Evolutionary conservation across 805 yeast species (phyloP).

Genomic region (Scheffersomyces stipitis): DNA sequence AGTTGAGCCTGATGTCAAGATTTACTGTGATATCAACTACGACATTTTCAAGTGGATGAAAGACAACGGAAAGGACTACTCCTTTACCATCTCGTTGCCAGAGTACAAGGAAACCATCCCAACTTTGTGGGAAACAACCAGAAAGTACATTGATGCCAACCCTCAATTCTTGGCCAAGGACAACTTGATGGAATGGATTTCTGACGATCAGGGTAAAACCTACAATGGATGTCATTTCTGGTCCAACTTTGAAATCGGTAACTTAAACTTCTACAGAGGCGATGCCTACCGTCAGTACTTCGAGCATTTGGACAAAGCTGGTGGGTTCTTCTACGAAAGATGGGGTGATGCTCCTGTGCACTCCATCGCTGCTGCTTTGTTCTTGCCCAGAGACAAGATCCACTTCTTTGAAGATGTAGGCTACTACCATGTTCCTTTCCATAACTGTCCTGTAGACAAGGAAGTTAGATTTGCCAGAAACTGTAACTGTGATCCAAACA

Average conservation of each 20-base stretch:
- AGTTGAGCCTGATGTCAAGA: conserved; percentile 82
- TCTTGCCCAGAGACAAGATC: conserved; percentile 65
- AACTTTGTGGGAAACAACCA: conserved; percentile 76
- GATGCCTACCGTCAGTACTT: conserved; percentile 72
- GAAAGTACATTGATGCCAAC: conserved; percentile 59
- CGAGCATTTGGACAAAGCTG: conserved; percentile 70
- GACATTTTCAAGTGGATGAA: conserved; percentile 86
- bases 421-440: conserved; percentile 79
- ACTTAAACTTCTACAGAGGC: conserved; percentile 70
- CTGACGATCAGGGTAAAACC: conserved; percentile 64
- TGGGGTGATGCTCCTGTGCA: conserved; percentile 97
- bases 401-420: conserved; percentile 86
- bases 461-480: conserved; percentile 54
- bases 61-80: conserved; percentile 74
- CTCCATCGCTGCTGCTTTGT: conserved; percentile 80
- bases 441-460: conserved; percentile 74
- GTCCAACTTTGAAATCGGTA: conserved; percentile 87
- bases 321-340: conserved; percentile 92
- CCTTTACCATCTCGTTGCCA: conserved; percentile 79
- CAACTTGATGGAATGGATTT: conserved; percentile 67
- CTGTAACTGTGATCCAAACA: conserved; percentile 72
- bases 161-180: conserved; percentile 63
- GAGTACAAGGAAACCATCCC: conserved; percentile 87
- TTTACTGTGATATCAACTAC: conserved; percentile 79
- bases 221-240: conserved; percentile 88